These are phyloP conservation scores for Antitrichia curtipendula DNA, from an alignment of 225 moss, liverwort and hornwort genomes.

Conservation along the genomic window DNA sequence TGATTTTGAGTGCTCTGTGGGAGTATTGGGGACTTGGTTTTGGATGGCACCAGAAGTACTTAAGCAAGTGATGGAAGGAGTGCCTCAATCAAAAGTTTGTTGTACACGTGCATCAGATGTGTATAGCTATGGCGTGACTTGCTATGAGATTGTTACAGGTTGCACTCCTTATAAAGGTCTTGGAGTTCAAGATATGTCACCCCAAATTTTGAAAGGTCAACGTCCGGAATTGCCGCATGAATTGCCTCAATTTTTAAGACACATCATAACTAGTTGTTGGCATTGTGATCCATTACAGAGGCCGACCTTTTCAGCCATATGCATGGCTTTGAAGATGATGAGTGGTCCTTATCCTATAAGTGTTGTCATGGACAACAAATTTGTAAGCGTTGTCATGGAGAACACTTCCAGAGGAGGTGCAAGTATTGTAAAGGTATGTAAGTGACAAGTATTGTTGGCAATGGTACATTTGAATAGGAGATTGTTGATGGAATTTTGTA, in stretches of 20 bases:
- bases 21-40: background rate
- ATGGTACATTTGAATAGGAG: too few relatives aligned
- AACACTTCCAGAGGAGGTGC: too few relatives aligned
- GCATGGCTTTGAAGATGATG: background rate
- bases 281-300: background rate
- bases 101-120: background rate
- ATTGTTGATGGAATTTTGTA: too few relatives aligned
- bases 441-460: too few relatives aligned
- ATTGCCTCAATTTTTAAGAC: background rate
- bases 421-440: too few relatives aligned
- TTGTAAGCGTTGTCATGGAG: too few relatives aligned
- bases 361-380: too few relatives aligned
- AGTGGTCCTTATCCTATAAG: too few relatives aligned
- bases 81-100: background rate
- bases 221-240: background rate
- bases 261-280: background rate
- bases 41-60: background rate
- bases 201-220: background rate
- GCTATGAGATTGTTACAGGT: background rate
- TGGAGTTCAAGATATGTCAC: background rate
- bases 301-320: background rate
- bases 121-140: background rate
- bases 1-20: background rate
- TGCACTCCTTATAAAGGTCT: background rate
- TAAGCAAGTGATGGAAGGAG: background rate